Percentiles rank a stretch among this genome's conserved stretches.
phyloP scores from a whole-genome alignment of 108 stramenopile species.

The Cyclostephanos tholiformis region DNA sequence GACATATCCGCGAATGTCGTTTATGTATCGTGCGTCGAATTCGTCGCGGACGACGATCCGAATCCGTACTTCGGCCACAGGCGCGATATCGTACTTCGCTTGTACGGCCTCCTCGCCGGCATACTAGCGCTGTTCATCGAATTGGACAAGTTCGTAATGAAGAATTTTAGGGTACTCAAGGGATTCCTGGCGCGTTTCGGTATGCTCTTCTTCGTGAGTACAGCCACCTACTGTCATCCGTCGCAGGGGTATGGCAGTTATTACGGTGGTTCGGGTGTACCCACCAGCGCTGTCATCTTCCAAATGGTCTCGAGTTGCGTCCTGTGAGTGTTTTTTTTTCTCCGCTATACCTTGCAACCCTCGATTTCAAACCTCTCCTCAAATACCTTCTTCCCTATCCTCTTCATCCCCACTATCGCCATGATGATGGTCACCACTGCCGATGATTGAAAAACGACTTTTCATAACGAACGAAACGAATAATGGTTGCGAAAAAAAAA shows the following conservation, averaged over 20 bases:
- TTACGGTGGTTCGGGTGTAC: constrained; percentile 41
- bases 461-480: too few relatives aligned
- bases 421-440: too few relatives aligned
- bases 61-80: constrained; percentile 58
- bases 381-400: too few relatives aligned
- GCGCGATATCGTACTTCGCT: constrained; percentile 65
- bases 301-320: constrained; percentile 74
- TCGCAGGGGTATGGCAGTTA: constrained; percentile 21
- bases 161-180: constrained; percentile 68
- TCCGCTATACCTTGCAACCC: not conserved
- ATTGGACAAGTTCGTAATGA: constrained; percentile 58
- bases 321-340: constrained; percentile 53
- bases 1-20: constrained; percentile 62
- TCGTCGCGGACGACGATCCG: constrained; percentile 42
- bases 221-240: constrained; percentile 64
- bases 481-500: too few relatives aligned
- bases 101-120: constrained; percentile 62
- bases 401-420: too few relatives aligned
- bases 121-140: constrained; percentile 67
- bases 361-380: too few relatives aligned
- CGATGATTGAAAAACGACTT: too few relatives aligned
- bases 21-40: constrained; percentile 70
- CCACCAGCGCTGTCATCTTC: constrained; percentile 72
- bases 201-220: constrained; percentile 68
- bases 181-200: constrained; percentile 63